Conservation (phyloP, 2,329 filamentous ascomycete genomes). For the Fusarium praegraminearum region DNA sequence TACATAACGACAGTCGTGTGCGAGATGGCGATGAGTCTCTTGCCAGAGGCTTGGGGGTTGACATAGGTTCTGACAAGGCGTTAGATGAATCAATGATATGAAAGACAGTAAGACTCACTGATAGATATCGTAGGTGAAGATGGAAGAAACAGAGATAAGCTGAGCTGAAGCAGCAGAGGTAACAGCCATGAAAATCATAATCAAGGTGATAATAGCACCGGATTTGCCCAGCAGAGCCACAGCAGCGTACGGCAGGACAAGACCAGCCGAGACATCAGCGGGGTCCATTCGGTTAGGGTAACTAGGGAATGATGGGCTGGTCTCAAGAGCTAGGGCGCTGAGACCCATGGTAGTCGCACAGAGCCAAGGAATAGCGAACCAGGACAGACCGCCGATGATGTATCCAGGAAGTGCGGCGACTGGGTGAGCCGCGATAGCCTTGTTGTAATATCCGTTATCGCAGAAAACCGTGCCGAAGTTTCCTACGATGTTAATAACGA, state of each 20-base stretch:
- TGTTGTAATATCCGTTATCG: conserved; percentile 91
- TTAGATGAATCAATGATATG: accelerated
- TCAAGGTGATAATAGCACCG: conserved; percentile 41
- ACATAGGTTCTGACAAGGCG: conserved; percentile 56
- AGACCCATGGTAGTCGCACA: conserved; percentile 91
- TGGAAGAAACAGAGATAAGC: conserved; percentile 87
- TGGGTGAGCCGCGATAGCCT: conserved; percentile 88
- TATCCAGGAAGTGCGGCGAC: conserved; percentile 90
- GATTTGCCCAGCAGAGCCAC: conserved; percentile 76
- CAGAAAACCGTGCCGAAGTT: conserved; percentile 89
- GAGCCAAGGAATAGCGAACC: conserved; percentile 95
- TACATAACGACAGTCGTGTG: conserved; percentile 77
- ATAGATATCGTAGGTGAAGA: conserved; percentile 60
- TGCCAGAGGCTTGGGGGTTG: conserved; percentile 80
- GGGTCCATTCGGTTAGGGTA: conserved; percentile 61
- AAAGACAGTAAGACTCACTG: background rate
- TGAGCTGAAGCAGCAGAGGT: conserved; percentile 86
- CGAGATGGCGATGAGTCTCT: conserved; percentile 83
- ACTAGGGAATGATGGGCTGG: conserved; percentile 50
- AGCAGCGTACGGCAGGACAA: conserved; percentile 87
- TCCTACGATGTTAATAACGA: conserved; percentile 87
- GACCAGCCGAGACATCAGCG: conserved; percentile 80
- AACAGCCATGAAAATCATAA: conserved; percentile 67
- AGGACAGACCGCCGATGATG: conserved; percentile 84
- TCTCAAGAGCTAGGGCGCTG: conserved; percentile 81